phyloP scores from a whole-genome alignment of 2,329 filamentous ascomycete genomes.

The Colletotrichum cuscutae region DNA sequence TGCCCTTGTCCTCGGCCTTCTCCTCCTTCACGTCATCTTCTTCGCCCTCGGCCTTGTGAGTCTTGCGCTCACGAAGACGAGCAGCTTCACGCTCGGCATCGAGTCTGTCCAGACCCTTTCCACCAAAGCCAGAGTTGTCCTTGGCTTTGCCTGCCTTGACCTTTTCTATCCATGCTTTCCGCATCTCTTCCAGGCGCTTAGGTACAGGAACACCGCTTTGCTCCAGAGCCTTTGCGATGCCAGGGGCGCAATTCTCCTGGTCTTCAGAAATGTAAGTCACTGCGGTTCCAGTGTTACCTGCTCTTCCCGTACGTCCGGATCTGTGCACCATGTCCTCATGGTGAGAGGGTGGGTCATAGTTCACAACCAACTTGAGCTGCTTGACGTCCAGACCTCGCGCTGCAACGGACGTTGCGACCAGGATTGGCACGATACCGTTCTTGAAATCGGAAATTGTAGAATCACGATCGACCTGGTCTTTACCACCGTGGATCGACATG shows the following conservation, averaged over 20 bases:
- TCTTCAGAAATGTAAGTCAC: conserved; percentile 94
- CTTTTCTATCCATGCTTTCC: conserved; percentile 83
- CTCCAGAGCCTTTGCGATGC: conserved; percentile 90
- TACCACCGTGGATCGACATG: conserved; percentile 93
- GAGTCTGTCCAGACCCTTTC: conserved; percentile 90
- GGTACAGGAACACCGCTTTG: conserved; percentile 90
- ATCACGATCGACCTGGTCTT: conserved; percentile 92
- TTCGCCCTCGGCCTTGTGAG: conserved; percentile 87
- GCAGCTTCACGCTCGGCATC: conserved; percentile 92
- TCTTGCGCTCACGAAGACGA: conserved; percentile 85
- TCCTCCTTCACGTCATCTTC: conserved; percentile 83
- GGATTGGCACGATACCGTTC: conserved; percentile 85
- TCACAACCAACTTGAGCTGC: conserved; percentile 94
- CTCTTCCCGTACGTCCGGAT: conserved; percentile 91
- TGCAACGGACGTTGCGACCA: conserved; percentile 95
- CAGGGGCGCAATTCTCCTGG: conserved; percentile 89
- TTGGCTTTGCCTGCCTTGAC: conserved; percentile 94
- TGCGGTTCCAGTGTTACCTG: conserved; percentile 92
- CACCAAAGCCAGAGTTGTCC: conserved; percentile 89
- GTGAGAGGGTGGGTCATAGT: conserved; percentile 94
- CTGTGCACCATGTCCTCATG: conserved; percentile 97
- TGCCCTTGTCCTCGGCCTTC: conserved; percentile 76
- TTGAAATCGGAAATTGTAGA: conserved; percentile 95
- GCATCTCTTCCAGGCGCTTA: conserved; percentile 72
- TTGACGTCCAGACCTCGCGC: conserved; percentile 96